Evolutionary conservation across 2,329 filamentous ascomycete genomes (phyloP), one percentile per base, ranked within the genome.

Genomic region (Plectosphaerella sp.): DNA sequence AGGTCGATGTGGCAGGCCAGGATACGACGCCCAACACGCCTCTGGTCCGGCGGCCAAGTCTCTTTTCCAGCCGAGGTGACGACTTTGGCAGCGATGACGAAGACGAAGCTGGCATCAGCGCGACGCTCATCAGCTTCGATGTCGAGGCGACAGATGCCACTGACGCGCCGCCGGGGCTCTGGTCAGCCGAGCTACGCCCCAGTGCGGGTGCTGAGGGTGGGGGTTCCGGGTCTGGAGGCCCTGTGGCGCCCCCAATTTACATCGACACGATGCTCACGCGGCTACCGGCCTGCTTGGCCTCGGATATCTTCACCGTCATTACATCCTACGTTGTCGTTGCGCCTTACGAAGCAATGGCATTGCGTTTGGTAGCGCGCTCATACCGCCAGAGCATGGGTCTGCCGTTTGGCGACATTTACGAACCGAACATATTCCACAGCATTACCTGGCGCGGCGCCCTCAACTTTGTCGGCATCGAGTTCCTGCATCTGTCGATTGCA

Each of bases 91-190:
- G 73, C 12, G 81, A 83, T 46, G 80, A 83, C 50, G 79, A 82
- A 47, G 80, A 80, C 15, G 69, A 76, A 14, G 80, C 81, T 47
- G 72, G 76, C 47, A 68, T 83, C 22, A 80, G 75, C 51, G 75
- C 79, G 2, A 82, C 80, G 0, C 66, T 84, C 5, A 83, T 84
- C 49, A 83, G 78, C 57, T 83, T 84, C 52, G 81, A 84, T 52
- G 79, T 84, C 25, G 81, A 84, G 56, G 76, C 80, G 0, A 77
- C 74, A 4, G 80, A 83, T 46, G 69, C 77, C 1, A 73, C 70
- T 3, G 77, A 80, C 47, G 71, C 72, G 3, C 75, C 76, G 1
- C 68, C 75, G 2, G 80, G 78, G 14, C 62, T 79, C 2, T 84
- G 81, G 81, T 80, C 78, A 4, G 80, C 81, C 12, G 81, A 84